Evolutionary conservation across 352 stramenopile genomes (phyloP).

Genomic region (Globisporangium perplexum): DNA sequence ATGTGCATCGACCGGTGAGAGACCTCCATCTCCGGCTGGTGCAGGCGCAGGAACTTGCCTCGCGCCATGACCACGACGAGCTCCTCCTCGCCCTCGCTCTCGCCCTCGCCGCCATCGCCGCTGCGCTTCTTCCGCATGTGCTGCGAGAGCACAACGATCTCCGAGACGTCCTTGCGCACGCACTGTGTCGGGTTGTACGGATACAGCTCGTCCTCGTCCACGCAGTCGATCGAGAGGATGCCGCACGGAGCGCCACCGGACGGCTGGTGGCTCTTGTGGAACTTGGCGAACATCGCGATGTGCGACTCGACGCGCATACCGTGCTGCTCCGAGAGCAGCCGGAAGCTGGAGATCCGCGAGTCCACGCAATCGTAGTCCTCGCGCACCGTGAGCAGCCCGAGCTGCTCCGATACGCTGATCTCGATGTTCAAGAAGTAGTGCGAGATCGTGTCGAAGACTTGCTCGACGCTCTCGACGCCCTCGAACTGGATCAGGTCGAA

Average conservation of each 20-base stretch:
- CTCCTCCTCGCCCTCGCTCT: too few species aligned
- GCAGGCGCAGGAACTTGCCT: slow-evolving; percentile 11
- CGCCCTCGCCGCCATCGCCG: background rate
- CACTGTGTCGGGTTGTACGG: slow-evolving; percentile 25
- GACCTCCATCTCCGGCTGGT: slow-evolving; percentile 3
- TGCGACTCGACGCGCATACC: slow-evolving; percentile 32
- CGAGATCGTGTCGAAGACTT: slow-evolving; percentile 28
- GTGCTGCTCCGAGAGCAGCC: slow-evolving; percentile 17
- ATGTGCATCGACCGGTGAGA: background rate
- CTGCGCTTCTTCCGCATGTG: slow-evolving; percentile 4
- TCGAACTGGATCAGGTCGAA: slow-evolving; percentile 32
- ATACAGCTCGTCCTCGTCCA: slow-evolving; percentile 47
- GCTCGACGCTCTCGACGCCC: slow-evolving; percentile 16
- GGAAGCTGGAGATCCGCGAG: slow-evolving; percentile 20
- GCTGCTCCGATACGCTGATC: slow-evolving; percentile 33
- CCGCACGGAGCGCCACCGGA: slow-evolving; percentile 2
- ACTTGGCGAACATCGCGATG: slow-evolving; percentile 25
- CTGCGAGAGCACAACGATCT: slow-evolving; percentile 10
- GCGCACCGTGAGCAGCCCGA: slow-evolving; percentile 33
- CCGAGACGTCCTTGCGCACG: slow-evolving; percentile 27
- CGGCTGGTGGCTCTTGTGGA: background rate
- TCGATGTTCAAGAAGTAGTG: slow-evolving; percentile 33
- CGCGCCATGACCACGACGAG: slow-evolving; percentile 14
- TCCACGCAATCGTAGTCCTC: slow-evolving; percentile 25
- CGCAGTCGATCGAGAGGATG: slow-evolving; percentile 26